Percentiles rank a stretch among this genome's conserved stretches.
phyloP scores from a whole-genome alignment of 768 basidiomycete genomes.

The Agaricus bisporus region DNA sequence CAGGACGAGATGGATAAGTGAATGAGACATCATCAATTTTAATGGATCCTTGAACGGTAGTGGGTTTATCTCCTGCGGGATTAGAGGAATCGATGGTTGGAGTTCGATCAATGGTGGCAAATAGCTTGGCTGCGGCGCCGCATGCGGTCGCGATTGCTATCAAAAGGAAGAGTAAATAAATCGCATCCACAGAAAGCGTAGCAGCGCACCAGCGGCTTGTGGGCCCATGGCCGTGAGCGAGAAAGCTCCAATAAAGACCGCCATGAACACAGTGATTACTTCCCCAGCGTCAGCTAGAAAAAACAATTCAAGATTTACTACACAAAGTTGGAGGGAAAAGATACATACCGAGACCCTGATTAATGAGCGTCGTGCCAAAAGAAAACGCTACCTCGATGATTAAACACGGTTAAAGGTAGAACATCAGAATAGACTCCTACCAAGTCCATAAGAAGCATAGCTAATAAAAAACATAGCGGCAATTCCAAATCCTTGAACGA shows the following conservation, averaged over 20 bases:
- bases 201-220: slow-evolving; percentile 54
- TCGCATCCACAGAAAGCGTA: slow-evolving; percentile 47
- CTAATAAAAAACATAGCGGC: slow-evolving; percentile 71
- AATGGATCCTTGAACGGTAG: slow-evolving; percentile 58
- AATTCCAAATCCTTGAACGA: slow-evolving; percentile 48
- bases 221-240: slow-evolving; percentile 70
- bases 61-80: slow-evolving; percentile 54
- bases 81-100: slow-evolving; percentile 72
- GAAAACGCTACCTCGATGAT: slow-evolving; percentile 51
- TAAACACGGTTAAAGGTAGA: not conserved
- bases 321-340: not conserved
- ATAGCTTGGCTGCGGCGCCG: slow-evolving; percentile 79
- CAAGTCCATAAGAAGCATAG: slow-evolving; percentile 56
- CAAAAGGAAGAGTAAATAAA: not conserved
- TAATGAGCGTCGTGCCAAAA: slow-evolving; percentile 76
- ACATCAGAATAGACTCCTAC: slow-evolving; percentile 21
- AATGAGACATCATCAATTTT: slow-evolving; percentile 63
- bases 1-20: slow-evolving; percentile 68
- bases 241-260: slow-evolving; percentile 79
- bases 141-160: slow-evolving; percentile 54
- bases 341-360: slow-evolving; percentile 37
- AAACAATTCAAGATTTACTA: not conserved
- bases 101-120: slow-evolving; percentile 70
- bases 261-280: slow-evolving; percentile 70
- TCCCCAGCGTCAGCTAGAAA: slow-evolving; percentile 47